phyloP scores from a whole-genome alignment of 140 eudicot genomes.

The Oenanthe javanica region DNA sequence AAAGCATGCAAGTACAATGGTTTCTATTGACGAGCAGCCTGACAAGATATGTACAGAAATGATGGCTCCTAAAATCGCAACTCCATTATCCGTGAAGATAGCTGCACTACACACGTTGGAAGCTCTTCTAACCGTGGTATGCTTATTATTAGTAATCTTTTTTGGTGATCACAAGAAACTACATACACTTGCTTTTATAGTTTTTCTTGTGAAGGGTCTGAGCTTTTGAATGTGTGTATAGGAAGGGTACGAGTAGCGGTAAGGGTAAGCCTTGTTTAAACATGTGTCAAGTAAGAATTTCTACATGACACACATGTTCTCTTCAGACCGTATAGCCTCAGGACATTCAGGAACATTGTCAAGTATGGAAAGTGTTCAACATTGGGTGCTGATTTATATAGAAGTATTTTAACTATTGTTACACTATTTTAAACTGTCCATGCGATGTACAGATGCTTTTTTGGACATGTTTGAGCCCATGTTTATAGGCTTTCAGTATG shows the following conservation, averaged over 20 bases:
- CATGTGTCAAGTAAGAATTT: neutral
- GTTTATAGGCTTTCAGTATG: neutral
- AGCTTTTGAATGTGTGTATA: neutral
- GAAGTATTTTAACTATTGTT: neutral
- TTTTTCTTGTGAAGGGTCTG: neutral
- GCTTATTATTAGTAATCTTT: constrained; percentile 4
- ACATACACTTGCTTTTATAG: neutral
- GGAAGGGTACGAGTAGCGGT: neutral
- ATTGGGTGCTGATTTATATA: neutral
- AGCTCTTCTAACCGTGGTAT: constrained; percentile 78
- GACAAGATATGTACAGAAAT: constrained; percentile 21
- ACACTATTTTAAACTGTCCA: neutral
- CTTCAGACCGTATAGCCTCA: neutral
- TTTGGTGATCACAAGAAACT: neutral
- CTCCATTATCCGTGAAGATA: constrained; percentile 54
- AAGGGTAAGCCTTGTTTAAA: neutral
- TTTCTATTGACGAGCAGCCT: constrained; percentile 32
- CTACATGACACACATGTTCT: neutral
- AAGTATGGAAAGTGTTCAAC: neutral
- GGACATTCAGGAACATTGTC: neutral
- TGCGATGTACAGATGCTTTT: neutral
- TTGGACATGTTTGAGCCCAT: neutral
- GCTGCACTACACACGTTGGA: constrained; percentile 84
- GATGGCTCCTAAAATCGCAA: constrained; percentile 13
- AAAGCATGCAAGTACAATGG: constrained; percentile 45